phyloP scores from a whole-genome alignment of 768 basidiomycete species.

The Suillus cothurnatus region DNA sequence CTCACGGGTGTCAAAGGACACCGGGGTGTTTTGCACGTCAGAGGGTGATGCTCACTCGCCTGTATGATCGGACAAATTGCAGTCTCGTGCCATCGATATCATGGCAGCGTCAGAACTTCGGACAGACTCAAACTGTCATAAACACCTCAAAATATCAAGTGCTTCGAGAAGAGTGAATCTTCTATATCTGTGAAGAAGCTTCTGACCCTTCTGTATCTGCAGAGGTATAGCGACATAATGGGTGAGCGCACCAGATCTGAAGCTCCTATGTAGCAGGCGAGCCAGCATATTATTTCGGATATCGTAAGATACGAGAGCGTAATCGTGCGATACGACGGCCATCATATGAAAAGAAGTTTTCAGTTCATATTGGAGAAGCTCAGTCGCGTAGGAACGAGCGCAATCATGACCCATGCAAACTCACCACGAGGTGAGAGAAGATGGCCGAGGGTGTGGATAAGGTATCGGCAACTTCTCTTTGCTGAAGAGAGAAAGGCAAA shows the following conservation, averaged over 20 bases:
- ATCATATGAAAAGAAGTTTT: conserved; percentile 6
- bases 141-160: conserved; percentile 5
- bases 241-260: neutral
- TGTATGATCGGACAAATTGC: neutral
- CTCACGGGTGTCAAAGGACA: neutral
- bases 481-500: neutral
- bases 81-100: neutral
- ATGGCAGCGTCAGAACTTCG: neutral
- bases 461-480: neutral
- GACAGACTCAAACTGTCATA: conserved; percentile 1
- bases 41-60: neutral
- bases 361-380: neutral
- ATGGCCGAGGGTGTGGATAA: neutral
- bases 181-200: neutral
- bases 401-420: neutral
- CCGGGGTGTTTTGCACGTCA: neutral
- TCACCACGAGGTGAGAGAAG: conserved; percentile 3
- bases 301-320: neutral
- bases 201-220: conserved; percentile 1
- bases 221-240: neutral
- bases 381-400: conserved; percentile 7
- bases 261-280: neutral
- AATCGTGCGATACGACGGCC: neutral
- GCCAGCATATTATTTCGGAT: neutral
- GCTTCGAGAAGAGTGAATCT: conserved; percentile 1